Evolutionary conservation across 164 flowering plant genomes (phyloP).

Genomic region (Pachysandra terminalis): DNA sequence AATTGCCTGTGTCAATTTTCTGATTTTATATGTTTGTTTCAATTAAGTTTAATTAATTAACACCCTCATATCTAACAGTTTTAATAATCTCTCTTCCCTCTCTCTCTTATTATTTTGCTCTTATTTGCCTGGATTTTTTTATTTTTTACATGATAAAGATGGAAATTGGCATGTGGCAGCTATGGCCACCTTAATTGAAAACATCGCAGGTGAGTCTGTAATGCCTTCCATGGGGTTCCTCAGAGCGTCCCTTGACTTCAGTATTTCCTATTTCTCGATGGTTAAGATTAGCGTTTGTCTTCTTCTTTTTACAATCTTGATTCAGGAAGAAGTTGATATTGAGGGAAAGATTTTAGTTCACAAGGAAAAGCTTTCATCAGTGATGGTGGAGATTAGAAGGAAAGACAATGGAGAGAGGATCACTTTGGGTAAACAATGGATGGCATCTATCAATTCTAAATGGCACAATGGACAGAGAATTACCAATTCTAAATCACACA

Average conservation of each 20-base stretch:
- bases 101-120: neutral
- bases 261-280: slow-evolving; percentile 26
- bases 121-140: too few species aligned
- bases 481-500: neutral
- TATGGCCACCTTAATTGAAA: slow-evolving; percentile 35
- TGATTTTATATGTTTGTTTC: too few species aligned
- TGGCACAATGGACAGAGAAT: too few species aligned
- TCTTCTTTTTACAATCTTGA: neutral
- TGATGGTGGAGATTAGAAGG: slow-evolving; percentile 27
- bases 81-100: too few species aligned
- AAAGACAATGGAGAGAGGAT: slow-evolving; percentile 33
- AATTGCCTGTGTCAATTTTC: too few species aligned
- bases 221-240: slow-evolving; percentile 6
- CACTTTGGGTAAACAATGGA: slow-evolving; percentile 43
- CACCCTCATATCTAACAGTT: too few species aligned
- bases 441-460: slow-evolving; percentile 6
- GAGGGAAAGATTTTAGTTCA: slow-evolving; percentile 24
- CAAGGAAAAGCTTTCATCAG: slow-evolving; percentile 19
- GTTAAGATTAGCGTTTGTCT: slow-evolving; percentile 26
- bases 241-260: slow-evolving; percentile 25
- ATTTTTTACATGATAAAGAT: slow-evolving; percentile 23
- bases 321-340: slow-evolving; percentile 36
- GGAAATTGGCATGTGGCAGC: slow-evolving; percentile 48
- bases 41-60: too few species aligned
- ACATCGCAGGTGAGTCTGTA: slow-evolving; percentile 21